These are phyloP conservation scores for Coemansia sp. DNA, from an alignment of 192 early-diverging fungal species.

Conservation along the genomic window DNA sequence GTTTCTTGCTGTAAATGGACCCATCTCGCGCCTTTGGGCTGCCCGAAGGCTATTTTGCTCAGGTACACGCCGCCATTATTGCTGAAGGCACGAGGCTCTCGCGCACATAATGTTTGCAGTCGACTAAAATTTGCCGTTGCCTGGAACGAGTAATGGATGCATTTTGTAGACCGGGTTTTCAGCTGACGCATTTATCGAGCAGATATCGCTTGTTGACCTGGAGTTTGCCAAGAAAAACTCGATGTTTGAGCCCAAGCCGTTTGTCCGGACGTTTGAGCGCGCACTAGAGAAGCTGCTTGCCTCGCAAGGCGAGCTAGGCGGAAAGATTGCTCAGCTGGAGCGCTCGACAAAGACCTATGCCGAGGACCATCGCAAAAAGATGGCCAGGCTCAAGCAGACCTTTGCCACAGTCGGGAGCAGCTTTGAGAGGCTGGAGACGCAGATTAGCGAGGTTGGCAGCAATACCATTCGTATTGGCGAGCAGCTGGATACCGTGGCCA, in stretches of 20 bases:
- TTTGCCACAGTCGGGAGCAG: constrained; percentile 87
- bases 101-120: neutral
- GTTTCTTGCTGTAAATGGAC: constrained; percentile 15
- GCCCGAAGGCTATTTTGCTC: constrained; percentile 48
- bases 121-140: neutral
- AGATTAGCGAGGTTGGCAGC: constrained; percentile 90
- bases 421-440: constrained; percentile 83
- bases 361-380: constrained; percentile 67
- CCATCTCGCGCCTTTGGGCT: constrained; percentile 51
- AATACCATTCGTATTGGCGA: constrained; percentile 97
- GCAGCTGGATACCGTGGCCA: constrained; percentile 94
- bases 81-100: neutral
- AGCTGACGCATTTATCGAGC: constrained; percentile 60
- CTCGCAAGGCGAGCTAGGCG: constrained; percentile 71
- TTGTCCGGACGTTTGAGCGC: constrained; percentile 88
- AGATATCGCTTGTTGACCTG: constrained; percentile 53
- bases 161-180: constrained; percentile 52
- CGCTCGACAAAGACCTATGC: constrained; percentile 73
- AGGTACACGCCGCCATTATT: constrained; percentile 17
- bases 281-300: constrained; percentile 79
- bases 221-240: constrained; percentile 51
- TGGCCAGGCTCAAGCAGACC: constrained; percentile 72
- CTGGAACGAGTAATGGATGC: too few relatives aligned
- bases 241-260: constrained; percentile 86
- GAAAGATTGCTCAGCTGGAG: constrained; percentile 84